Evolutionary conservation across 305 asterid genomes (phyloP).

Genomic region (Fraxinus velutina): DNA sequence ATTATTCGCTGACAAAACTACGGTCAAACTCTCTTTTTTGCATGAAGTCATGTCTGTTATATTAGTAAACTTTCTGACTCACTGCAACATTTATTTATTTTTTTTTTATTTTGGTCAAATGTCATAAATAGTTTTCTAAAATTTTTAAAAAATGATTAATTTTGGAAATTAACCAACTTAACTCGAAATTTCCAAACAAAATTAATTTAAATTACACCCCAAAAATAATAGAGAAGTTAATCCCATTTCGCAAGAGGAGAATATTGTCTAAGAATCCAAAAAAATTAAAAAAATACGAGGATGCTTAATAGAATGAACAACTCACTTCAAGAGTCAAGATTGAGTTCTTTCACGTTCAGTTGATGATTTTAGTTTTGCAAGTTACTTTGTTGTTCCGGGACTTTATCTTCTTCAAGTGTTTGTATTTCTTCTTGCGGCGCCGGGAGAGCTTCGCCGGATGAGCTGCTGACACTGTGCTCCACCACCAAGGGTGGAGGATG

Average conservation of each 20-base stretch:
- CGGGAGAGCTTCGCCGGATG: constrained; percentile 15
- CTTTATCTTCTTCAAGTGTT: neutral
- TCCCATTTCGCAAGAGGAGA: neutral
- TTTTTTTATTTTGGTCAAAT: neutral
- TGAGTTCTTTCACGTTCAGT: neutral
- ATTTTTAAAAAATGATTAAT: no score
- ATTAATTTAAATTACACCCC: neutral
- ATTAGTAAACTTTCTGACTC: neutral
- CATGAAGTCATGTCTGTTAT: neutral
- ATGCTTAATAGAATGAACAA: neutral
- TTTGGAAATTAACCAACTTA: neutral
- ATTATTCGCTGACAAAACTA: neutral
- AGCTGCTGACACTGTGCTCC: constrained; percentile 30
- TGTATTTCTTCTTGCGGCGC: constrained; percentile 6
- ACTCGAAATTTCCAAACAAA: neutral
- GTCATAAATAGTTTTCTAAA: neutral
- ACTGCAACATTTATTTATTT: neutral
- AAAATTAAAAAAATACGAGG: neutral
- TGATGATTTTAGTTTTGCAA: neutral
- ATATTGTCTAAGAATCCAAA: neutral
- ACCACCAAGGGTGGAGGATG: constrained; percentile 31
- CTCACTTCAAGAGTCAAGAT: neutral
- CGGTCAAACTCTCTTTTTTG: neutral
- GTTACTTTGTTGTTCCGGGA: neutral
- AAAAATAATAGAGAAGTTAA: neutral